Base-by-base conservation (phyloP, 2,329 filamentous ascomycete genomes). In the Scopulariopsis brevicaulis region DNA sequence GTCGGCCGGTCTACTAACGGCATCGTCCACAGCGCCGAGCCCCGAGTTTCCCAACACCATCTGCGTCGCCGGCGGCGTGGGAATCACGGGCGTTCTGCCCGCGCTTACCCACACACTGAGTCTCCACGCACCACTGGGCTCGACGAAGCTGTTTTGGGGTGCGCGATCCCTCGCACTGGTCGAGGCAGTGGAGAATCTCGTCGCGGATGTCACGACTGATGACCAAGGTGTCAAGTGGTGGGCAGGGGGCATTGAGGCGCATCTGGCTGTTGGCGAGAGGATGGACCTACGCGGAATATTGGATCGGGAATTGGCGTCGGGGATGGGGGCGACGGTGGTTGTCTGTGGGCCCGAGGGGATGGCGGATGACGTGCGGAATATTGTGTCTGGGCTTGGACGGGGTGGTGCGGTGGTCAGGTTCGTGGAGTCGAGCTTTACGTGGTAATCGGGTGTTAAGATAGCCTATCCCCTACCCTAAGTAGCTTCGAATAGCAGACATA, bases 31-130 rank as follows among this genome's bases (percentile, higher is more conserved):
- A n/a, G 22, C n/a, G n/a, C 40, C 8, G 7, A 46, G 40, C n/a
- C 20, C 4, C 54, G 59, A 66, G 28, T 68, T 64, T 50, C 64
- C 67, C 6, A 65, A 66, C 35, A 55, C 66, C 0, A 55, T 70
- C 7, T 65, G 63, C 58, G 67, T 70, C 6, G 67, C 67, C 0
- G 68, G 68, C 3, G 68, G 68, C 28, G 68, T 69, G 6, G 68
- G 68, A 18, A 59, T 69, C 43, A 68, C 68, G 1, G 68, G 63
- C 4, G 62, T 68, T 0, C 53, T 70, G 1, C 66, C 68, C 2
- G 60, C 63, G 3, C 60, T 69, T 2, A 61, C 63, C 48, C 56
- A 55, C 34, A 64, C 55, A 64, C 6, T 65, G 59, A 4, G 57
- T 64, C 14, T 64, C 15, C 40, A 18, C 40, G 40, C 40, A n/a